Base-by-base conservation (phyloP, 176 grass and related monocot genomes). In the Triticum turgidum region DNA sequence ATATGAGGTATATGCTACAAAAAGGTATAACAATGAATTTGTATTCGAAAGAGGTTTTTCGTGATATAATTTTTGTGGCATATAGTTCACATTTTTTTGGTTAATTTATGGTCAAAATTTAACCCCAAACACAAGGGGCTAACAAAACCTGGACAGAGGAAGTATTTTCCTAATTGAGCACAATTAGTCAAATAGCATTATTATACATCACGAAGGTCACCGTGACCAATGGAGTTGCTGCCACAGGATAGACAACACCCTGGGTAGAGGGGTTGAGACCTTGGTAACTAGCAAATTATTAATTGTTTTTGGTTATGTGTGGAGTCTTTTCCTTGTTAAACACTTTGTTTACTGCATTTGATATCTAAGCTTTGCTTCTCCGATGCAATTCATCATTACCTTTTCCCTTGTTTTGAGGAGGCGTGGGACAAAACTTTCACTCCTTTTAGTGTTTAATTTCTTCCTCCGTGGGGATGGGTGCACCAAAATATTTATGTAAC, bases 221-320 rank as follows among this genome's bases (percentile, higher is more conserved):
- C 68, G 21, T 77, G 22, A 87, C 80, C 69, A 21, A 77, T 87
- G 85, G 20, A 85, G 56, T 59, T 87, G 88, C 67, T 87, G 35
- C 49, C 35, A 45, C 71, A 41, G 13, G 44, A 85, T 85, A 82
- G 88, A 90, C 88, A 93, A 39, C 39, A 82, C 61, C 84, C 90
- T 84, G 80, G 84, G 85, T 49, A 70, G 17, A 13, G 37, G 88
- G 27, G 61, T 3, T 37, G 68, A 65, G 69, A 61, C 62, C 61
- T 86, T 76, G 47, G 71, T 59, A 82, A 73, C 25, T 80, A 80
- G 21, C 22, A 76, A 54, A 54, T 33, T 21, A 54, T 33, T 54
- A 64, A 54, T 84, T 77, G 49, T 21, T 71, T 71, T 72, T 68
- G 32, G 86, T 5, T 64, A 65, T 78, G 63, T 51, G 44, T 75